Conservation (phyloP, 768 basidiomycete genomes). For the Rossbeevera mucosa region DNA sequence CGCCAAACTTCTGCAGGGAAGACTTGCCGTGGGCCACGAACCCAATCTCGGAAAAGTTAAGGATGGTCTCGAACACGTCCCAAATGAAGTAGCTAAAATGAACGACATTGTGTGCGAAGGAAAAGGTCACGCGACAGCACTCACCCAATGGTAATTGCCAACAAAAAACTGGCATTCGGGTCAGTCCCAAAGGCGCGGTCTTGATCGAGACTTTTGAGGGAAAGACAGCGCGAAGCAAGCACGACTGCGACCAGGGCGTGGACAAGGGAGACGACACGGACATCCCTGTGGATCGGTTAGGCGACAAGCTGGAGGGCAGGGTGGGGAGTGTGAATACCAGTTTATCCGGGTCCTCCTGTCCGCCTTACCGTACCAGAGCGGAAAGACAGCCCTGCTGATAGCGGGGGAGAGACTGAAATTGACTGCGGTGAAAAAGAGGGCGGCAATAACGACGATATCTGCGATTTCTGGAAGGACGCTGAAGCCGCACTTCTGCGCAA, state of each 20-base stretch:
- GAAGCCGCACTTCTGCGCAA: conserved; percentile 40
- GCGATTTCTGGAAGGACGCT: conserved; percentile 53
- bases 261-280: conserved; percentile 67
- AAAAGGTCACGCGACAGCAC: conserved; percentile 12
- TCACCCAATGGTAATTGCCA: conserved; percentile 70
- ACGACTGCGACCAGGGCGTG: conserved; percentile 68
- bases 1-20: not conserved
- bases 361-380: conserved; percentile 46
- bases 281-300: conserved; percentile 44
- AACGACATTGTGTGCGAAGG: not conserved
- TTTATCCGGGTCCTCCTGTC: conserved; percentile 48
- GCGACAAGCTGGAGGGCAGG: not conserved
- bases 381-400: conserved; percentile 44
- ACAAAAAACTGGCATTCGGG: conserved; percentile 47
- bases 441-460: conserved; percentile 49
- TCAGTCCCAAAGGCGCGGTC: conserved; percentile 80
- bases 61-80: conserved; percentile 69
- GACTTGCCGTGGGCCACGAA: conserved; percentile 71
- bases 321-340: conserved; percentile 40
- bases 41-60: conserved; percentile 66
- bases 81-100: conserved; percentile 69
- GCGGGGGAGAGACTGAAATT: conserved; percentile 58
- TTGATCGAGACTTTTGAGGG: conserved; percentile 40
- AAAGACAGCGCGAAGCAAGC: conserved; percentile 52
- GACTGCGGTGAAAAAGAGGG: conserved; percentile 52